Evolutionary conservation across 1,284 basidiomycete species (phyloP).

Genomic region (Ustilago crameri): DNA sequence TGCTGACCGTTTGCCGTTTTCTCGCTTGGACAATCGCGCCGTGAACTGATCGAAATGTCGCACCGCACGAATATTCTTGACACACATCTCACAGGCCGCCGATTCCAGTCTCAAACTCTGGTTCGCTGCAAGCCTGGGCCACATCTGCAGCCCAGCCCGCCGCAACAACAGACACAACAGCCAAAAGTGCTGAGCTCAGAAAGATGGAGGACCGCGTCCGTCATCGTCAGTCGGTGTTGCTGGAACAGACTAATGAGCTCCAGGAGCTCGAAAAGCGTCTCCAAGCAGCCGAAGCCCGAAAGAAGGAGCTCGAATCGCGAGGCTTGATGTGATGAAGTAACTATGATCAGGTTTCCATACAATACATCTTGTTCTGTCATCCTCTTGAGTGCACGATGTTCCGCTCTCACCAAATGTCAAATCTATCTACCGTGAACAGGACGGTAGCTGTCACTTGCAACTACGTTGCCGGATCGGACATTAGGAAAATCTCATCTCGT

Average conservation of each 20-base stretch:
- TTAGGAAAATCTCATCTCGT: no score
- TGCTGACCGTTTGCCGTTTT: slow-evolving; percentile 2
- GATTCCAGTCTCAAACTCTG: slow-evolving; percentile 38
- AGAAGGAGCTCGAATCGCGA: slow-evolving; percentile 52
- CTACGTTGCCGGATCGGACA: no score
- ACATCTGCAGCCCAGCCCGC: no score
- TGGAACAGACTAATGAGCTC: slow-evolving; percentile 58
- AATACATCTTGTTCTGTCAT: no score
- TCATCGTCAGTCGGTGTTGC: slow-evolving; percentile 52
- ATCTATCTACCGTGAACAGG: no score
- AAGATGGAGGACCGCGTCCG: slow-evolving; percentile 53
- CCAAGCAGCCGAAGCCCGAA: slow-evolving; percentile 56
- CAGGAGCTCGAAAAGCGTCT: slow-evolving; percentile 59
- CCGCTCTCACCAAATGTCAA: no score
- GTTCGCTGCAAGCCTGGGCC: slow-evolving; percentile 21
- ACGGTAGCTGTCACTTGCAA: no score
- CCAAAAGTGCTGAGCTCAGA: slow-evolving; percentile 27
- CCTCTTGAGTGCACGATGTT: no score
- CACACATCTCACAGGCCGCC: slow-evolving; percentile 12
- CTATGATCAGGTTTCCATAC: not conserved
- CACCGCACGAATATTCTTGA: not conserved
- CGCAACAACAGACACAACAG: slow-evolving; percentile 7
- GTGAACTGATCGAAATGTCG: not conserved
- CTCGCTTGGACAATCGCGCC: no score
- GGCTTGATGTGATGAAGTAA: slow-evolving; percentile 21